Conservation (phyloP, 257 asterid genomes). For the Henckelia pumila region DNA sequence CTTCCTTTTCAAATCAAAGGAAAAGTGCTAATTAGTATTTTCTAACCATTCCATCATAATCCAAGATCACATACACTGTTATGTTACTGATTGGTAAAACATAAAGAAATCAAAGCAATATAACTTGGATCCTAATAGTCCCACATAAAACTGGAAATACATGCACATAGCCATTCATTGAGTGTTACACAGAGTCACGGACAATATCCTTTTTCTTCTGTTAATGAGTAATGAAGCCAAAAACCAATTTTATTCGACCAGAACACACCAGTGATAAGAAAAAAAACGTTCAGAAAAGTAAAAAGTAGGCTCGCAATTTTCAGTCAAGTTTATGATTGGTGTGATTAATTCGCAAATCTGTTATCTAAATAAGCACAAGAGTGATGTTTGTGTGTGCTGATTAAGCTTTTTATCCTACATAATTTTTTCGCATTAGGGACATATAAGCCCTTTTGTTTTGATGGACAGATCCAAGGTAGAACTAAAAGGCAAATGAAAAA, state of each 20-base stretch:
- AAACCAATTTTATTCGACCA: slow-evolving; percentile 1
- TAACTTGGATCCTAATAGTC: background rate
- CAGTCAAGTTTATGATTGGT: too few species aligned
- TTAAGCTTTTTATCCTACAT: too few species aligned
- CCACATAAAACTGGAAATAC: background rate
- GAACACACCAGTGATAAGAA: too few species aligned
- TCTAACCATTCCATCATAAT: background rate
- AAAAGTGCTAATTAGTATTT: background rate
- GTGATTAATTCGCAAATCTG: too few species aligned
- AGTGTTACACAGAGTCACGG: background rate
- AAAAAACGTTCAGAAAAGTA: too few species aligned
- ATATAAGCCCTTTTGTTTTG: slow-evolving; percentile 3
- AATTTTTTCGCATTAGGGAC: background rate
- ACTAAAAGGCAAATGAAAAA: background rate
- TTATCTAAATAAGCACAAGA: too few species aligned
- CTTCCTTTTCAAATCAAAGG: background rate
- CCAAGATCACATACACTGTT: background rate
- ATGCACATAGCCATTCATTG: background rate
- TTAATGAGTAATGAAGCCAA: slow-evolving; percentile 12
- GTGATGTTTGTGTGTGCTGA: too few species aligned
- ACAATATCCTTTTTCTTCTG: background rate
- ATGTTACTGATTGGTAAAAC: background rate
- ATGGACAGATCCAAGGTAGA: slow-evolving; percentile 12
- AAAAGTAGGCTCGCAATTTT: too few species aligned
- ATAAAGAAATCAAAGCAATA: background rate